Evolutionary conservation across 106 monocot genomes (phyloP).

Genomic region (Phalaenopsis equestris): DNA sequence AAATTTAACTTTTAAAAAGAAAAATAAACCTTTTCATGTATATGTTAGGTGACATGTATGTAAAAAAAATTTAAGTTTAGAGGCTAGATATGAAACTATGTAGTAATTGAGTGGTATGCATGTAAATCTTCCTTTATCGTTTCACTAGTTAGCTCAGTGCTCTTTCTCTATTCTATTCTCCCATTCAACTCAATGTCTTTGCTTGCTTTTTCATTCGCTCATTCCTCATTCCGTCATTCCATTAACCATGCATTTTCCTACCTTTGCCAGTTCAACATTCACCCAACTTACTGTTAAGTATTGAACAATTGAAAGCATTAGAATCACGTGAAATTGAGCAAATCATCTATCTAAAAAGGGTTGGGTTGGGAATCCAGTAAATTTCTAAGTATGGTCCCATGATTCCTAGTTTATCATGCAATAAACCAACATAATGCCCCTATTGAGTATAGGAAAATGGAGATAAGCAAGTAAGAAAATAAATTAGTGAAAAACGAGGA

Average conservation of each 20-base stretch:
- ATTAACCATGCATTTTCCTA: not conserved
- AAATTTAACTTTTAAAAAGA: too few species aligned
- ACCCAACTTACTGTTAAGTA: not conserved
- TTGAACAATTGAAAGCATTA: conserved; percentile 1
- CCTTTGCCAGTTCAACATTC: not conserved
- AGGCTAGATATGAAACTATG: too few species aligned
- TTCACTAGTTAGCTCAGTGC: not conserved
- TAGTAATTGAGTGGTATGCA: too few species aligned
- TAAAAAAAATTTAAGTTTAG: too few species aligned
- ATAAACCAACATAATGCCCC: not conserved
- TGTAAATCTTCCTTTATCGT: too few species aligned
- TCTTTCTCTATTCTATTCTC: too few species aligned
- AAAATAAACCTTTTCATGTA: too few species aligned
- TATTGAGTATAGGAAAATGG: not conserved
- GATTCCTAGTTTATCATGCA: not conserved
- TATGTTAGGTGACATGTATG: too few species aligned
- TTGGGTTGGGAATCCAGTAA: not conserved
- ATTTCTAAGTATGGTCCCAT: not conserved
- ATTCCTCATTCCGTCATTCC: not conserved
- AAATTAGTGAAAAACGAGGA: not conserved
- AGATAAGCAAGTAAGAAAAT: not conserved
- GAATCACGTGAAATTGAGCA: not conserved
- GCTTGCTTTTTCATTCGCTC: not conserved
- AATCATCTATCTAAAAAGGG: not conserved
- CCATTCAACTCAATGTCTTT: too few species aligned